Evolutionary conservation across 2,329 filamentous ascomycete genomes (phyloP).

Genomic region (Cadophora gregata): DNA sequence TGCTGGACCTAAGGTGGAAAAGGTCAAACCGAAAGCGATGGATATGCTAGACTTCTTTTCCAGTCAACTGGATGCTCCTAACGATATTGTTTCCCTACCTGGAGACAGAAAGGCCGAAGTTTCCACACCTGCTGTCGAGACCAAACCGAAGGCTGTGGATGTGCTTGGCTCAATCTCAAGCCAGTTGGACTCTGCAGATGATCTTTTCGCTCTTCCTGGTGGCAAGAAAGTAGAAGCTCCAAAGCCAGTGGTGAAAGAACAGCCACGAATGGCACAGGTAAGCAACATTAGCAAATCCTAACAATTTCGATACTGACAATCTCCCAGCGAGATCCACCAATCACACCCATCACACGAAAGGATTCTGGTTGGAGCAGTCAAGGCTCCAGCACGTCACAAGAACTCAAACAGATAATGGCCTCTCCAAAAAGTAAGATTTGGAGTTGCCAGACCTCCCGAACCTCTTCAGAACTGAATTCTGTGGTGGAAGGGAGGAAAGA

Average conservation of each 20-base stretch:
- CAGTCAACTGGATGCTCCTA: conserved; percentile 1
- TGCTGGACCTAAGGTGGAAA: not conserved
- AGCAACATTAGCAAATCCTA: not conserved
- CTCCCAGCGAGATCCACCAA: not conserved
- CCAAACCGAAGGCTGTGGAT: conserved; percentile 8
- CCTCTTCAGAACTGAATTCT: not conserved
- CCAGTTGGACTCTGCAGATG: conserved; percentile 4
- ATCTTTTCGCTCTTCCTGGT: conserved; percentile 6
- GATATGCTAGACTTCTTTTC: conserved; percentile 8
- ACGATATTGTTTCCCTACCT: not conserved
- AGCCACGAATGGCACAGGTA: not conserved
- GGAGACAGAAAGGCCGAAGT: not conserved
- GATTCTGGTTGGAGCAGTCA: conserved; percentile 18
- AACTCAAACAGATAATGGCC: conserved; percentile 2
- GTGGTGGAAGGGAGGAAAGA: not conserved
- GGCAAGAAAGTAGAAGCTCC: not conserved
- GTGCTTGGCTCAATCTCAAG: conserved; percentile 21
- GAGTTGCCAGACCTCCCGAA: not conserved
- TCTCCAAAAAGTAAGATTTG: not conserved
- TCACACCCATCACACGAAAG: not conserved
- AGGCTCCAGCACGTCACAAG: conserved; percentile 9
- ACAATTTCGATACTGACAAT: not conserved
- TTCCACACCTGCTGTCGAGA: not conserved
- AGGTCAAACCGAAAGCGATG: conserved; percentile 3
- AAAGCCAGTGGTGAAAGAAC: not conserved